These are phyloP conservation scores for Helichrysum umbraculigerum DNA, from an alignment of 129 eudicot species.

Conservation along the genomic window DNA sequence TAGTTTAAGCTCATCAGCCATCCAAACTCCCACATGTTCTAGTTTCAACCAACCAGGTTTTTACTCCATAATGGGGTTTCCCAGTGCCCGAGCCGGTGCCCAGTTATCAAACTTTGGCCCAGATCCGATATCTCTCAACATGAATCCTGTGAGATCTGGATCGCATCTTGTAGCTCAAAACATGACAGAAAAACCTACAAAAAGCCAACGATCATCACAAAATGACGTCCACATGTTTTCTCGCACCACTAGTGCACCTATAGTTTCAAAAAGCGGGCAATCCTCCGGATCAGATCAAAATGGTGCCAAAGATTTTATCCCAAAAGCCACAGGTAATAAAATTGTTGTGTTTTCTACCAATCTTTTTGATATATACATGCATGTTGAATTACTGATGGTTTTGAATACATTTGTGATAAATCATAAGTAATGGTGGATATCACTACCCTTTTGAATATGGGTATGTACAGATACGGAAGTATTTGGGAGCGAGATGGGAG, in stretches of 20 bases:
- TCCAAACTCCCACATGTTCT: constrained; percentile 57
- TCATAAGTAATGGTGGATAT: too few relatives aligned
- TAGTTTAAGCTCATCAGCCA: constrained; percentile 47
- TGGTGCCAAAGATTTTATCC: constrained; percentile 29
- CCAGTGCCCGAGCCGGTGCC: constrained; percentile 12
- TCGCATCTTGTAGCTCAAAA: constrained; percentile 20
- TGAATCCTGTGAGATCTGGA: constrained; percentile 15
- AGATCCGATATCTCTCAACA: neutral
- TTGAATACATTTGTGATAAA: too few relatives aligned
- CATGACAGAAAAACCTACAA: constrained; percentile 16
- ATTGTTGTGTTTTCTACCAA: neutral
- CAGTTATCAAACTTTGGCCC: constrained; percentile 27
- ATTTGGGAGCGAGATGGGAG: neutral
- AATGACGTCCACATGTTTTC: constrained; percentile 33
- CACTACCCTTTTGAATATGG: neutral
- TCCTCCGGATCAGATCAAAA: constrained; percentile 4
- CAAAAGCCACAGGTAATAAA: too few relatives aligned
- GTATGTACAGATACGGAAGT: constrained; percentile 20
- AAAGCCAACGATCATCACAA: neutral
- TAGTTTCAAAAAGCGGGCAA: constrained; percentile 25
- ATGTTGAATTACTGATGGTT: neutral
- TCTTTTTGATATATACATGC: neutral
- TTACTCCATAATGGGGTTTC: constrained; percentile 41
- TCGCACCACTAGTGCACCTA: constrained; percentile 40
- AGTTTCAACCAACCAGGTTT: constrained; percentile 47